Base-by-base conservation (phyloP, 345 rosid species). In the Arabis hirsuta region DNA sequence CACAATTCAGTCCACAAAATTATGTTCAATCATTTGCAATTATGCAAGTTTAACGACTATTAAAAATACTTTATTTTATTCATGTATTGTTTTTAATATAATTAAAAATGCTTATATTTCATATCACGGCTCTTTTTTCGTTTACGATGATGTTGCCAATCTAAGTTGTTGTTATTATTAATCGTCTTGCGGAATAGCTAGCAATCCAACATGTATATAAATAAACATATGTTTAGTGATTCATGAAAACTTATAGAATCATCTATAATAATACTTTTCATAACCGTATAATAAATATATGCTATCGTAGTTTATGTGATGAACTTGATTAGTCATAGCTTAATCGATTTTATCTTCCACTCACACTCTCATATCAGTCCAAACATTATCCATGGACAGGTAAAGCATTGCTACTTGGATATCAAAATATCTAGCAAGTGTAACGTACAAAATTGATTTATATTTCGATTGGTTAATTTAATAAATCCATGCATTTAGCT, bases 401-500 rank as follows among this genome's bases (percentile, higher is more conserved):
- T 43, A 3, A 12, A 3, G 0, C 7, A 39, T 24, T 66, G 16
- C 12, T 6, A 6, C 50, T 29, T 11, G 0, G 26, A 24, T 66
- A 53, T 7, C 12, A 41, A 53, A 38, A 41, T 66, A 38, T 24
- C 0, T 50, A 39, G 29, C 8, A 32, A 47, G 55, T 44, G 42
- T 29, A 67, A 27, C 31, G 63, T 68, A 44, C 34, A 68, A 12
- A 31, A 55, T 45, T 31, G 54, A 50, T 39, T 12, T 39, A 27
- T 32, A 24, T 53, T 4, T 54, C 54, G 48, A 45, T 63, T 62
- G 26, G 31, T 44, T 72, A 5, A 2, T 12, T 36, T 8, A 14
- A 4, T 1, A 12, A 24, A 36, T 16, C 45, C 2, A 73, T 16
- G 58, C 65, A 64, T 14, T 55, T 45, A n/a, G 24, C 69, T 60